phyloP scores from a whole-genome alignment of 192 early-diverging fungal species.

The Linnemannia elongata region DNA sequence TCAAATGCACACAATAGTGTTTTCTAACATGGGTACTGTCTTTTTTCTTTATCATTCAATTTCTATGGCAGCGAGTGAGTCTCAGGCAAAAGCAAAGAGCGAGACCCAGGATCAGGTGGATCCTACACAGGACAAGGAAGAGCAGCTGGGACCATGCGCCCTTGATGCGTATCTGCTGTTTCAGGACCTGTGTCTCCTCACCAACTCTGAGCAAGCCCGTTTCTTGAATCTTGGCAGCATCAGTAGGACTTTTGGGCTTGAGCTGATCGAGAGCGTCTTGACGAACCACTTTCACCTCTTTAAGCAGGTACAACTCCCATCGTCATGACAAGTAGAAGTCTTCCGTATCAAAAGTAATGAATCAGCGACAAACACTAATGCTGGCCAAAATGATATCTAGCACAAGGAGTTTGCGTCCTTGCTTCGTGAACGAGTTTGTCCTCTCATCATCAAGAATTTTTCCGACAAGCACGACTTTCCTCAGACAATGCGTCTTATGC shows the following conservation, averaged over 20 bases:
- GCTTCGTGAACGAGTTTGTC: conserved; percentile 88
- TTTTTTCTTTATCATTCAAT: not conserved
- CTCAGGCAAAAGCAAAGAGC: not conserved
- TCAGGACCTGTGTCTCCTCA: conserved; percentile 90
- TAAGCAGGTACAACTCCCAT: conserved; percentile 64
- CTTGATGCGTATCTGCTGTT: conserved; percentile 92
- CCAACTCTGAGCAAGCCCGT: conserved; percentile 73
- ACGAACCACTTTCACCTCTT: conserved; percentile 84
- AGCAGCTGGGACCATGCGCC: conserved; percentile 68
- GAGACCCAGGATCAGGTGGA: not conserved
- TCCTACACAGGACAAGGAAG: conserved; percentile 28
- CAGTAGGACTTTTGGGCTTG: conserved; percentile 86
- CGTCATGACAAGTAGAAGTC: conserved; percentile 8
- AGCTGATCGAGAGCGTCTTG: conserved; percentile 93
- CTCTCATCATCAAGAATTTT: conserved; percentile 92
- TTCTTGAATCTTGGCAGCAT: conserved; percentile 68
- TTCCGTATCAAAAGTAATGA: not conserved
- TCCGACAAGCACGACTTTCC: conserved; percentile 91
- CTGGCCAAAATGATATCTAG: conserved; percentile 37
- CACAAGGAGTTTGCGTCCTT: conserved; percentile 79
- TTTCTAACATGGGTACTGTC: not conserved
- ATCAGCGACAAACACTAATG: not conserved
- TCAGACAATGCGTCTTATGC: conserved; percentile 83
- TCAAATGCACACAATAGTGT: not conserved
- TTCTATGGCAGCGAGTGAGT: not conserved